These are phyloP conservation scores for Diospyros lotus DNA, from an alignment of 148 eudicot species.

Conservation along the genomic window DNA sequence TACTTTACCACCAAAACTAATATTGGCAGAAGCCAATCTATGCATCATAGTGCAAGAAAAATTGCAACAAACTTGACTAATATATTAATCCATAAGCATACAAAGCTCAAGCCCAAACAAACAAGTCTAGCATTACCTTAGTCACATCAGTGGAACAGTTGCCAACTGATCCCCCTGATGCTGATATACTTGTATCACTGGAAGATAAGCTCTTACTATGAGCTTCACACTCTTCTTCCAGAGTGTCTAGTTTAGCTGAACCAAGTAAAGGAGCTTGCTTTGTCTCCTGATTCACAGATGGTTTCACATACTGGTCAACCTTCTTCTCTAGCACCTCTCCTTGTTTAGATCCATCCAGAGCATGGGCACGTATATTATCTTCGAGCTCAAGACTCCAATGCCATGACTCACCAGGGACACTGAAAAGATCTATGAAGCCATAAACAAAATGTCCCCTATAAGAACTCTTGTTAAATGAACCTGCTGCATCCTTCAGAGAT, in stretches of 20 bases:
- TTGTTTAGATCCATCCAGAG: constrained; percentile 35
- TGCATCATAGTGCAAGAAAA: not conserved
- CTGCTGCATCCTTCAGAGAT: constrained; percentile 33
- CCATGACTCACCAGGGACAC: constrained; percentile 89
- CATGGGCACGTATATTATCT: constrained; percentile 36
- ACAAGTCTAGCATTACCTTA: constrained; percentile 27
- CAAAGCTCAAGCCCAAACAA: not conserved
- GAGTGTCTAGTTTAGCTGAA: constrained; percentile 42
- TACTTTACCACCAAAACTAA: not conserved
- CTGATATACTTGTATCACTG: constrained; percentile 39
- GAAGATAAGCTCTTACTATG: constrained; percentile 34
- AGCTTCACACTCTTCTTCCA: constrained; percentile 64
- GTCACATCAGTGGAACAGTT: constrained; percentile 25
- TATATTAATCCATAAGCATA: not conserved
- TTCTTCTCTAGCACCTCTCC: constrained; percentile 52
- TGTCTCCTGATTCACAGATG: constrained; percentile 31
- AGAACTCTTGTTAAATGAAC: constrained; percentile 29
- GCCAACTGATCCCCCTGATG: constrained; percentile 43
- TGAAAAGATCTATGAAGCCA: constrained; percentile 81
- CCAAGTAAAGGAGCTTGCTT: constrained; percentile 28
- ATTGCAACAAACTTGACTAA: not conserved
- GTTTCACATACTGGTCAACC: constrained; percentile 51
- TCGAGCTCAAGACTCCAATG: constrained; percentile 57
- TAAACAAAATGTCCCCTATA: constrained; percentile 56
- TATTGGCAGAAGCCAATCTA: not conserved